phyloP scores from a whole-genome alignment of 2,329 filamentous ascomycete species.

The Cordyceps fumosorosea region DNA sequence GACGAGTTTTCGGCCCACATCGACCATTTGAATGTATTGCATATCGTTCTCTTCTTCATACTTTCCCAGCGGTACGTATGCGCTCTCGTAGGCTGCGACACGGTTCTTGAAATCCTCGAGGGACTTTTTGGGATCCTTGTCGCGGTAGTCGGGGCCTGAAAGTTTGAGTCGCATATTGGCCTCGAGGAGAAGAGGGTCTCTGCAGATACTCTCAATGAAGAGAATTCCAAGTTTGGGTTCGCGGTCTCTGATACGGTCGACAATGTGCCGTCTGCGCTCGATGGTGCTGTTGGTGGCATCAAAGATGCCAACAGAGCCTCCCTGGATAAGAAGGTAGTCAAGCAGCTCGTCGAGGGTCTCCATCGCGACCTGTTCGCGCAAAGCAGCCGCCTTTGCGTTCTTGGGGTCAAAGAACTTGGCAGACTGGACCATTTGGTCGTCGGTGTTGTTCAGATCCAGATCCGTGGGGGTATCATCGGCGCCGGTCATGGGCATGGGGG shows the following conservation, averaged over 20 bases:
- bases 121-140: constrained; percentile 81
- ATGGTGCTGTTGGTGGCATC: constrained; percentile 97
- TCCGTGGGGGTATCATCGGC: constrained; percentile 32
- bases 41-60: constrained; percentile 87
- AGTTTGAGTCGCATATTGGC: constrained; percentile 97
- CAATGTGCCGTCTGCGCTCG: constrained; percentile 73
- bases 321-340: constrained; percentile 75
- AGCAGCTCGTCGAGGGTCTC: constrained; percentile 88
- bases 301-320: constrained; percentile 87
- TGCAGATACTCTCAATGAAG: constrained; percentile 91
- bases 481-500: constrained; percentile 26
- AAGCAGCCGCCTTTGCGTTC: constrained; percentile 72
- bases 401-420: constrained; percentile 90
- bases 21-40: constrained; percentile 96
- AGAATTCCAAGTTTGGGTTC: constrained; percentile 86
- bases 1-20: constrained; percentile 90
- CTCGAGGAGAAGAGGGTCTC: constrained; percentile 77
- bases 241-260: constrained; percentile 72
- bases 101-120: constrained; percentile 88
- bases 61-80: constrained; percentile 82
- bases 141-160: constrained; percentile 90
- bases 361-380: constrained; percentile 87
- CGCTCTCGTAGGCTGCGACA: constrained; percentile 87
- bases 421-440: constrained; percentile 63
- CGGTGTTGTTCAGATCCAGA: constrained; percentile 28